A percentile compares a stretch with the other conserved stretches of the same genome.
Evolutionary conservation across 495 filamentous ascomycete species (phyloP).

Genomic region (Eremomyces bilateralis): DNA sequence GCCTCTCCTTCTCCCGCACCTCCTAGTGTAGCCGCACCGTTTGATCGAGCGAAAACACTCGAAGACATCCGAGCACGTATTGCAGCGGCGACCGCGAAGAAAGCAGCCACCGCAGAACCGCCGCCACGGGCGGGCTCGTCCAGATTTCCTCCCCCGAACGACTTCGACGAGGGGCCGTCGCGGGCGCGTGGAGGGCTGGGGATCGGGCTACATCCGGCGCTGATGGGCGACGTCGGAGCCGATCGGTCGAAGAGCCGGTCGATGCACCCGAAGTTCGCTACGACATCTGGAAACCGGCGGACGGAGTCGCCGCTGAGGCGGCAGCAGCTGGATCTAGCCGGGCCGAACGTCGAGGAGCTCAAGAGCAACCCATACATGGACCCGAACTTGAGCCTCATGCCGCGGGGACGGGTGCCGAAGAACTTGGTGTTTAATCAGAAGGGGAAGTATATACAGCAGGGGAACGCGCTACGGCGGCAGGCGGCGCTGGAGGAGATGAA

Average conservation of each 20-base stretch:
- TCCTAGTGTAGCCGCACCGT: slow-evolving; percentile 17
- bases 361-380: slow-evolving; percentile 77
- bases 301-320: slow-evolving; percentile 29
- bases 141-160: slow-evolving; percentile 18
- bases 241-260: slow-evolving; percentile 34
- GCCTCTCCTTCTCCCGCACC: slow-evolving; percentile 13
- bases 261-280: slow-evolving; percentile 33
- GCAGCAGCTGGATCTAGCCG: slow-evolving; percentile 44
- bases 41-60: slow-evolving; percentile 8
- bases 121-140: slow-evolving; percentile 20
- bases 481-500: slow-evolving; percentile 86
- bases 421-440: slow-evolving; percentile 85
- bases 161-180: slow-evolving; percentile 26
- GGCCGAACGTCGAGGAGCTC: slow-evolving; percentile 43
- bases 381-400: slow-evolving; percentile 40
- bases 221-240: slow-evolving; percentile 39
- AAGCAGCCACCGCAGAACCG: slow-evolving; percentile 8
- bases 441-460: slow-evolving; percentile 91
- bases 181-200: slow-evolving; percentile 58
- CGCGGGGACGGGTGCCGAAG: slow-evolving; percentile 41
- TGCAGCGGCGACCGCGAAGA: slow-evolving; percentile 8
- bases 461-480: slow-evolving; percentile 65
- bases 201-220: slow-evolving; percentile 70
- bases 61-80: slow-evolving; percentile 15
- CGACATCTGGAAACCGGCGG: slow-evolving; percentile 35